Base-by-base conservation (phyloP, 2,329 filamentous ascomycete genomes). In the Trichoderma arundinaceum region DNA sequence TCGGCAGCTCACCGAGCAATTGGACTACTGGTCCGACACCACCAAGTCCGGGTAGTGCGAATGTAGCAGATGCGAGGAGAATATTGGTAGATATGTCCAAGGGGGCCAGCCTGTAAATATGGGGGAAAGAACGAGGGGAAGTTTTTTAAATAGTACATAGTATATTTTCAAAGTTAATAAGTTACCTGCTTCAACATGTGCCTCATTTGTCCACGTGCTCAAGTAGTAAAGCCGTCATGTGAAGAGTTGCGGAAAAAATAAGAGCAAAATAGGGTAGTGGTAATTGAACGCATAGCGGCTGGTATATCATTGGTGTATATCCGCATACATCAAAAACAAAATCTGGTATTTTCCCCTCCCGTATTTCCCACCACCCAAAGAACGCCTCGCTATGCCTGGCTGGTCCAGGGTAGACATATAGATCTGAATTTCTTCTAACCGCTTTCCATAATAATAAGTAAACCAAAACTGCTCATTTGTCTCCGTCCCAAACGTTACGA, bases 1-100 rank as follows among this genome's bases (percentile, higher is more conserved):
- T 91, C n/a, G 89, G 88, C 0, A 54, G 73, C 1, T 75, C 80
- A 41, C 80, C 83, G 6, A 77, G 71, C 15, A 75, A 81, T 65
- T 91, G 88, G 88, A 82, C 83, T 4, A 86, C 82, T 1, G 88
- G 86, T 0, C 78, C 80, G n/a, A 69, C 81, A 60, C 88, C 88
- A 12, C 88, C 88, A 2, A 90, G 85, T 70, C 86, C 86, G 5
- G 86, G 83, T 1, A 79, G 72, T 28, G 22, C 69, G 64, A 51
- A 38, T 6, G 43, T 57, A 7, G 51, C 65, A 5, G 48, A 70
- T 9, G 70, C 69, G 5, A 64, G 33, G 17, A 58, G 56, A 12
- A 58, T 69, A 12, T 60, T 74, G 54, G 38, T 46, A 13, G 54
- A 51, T 19, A 65, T 62, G 60, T 56, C 62, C 13, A 52, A 64